Evolutionary conservation across 2,329 filamentous ascomycete genomes (phyloP), one percentile per base, ranked within the genome.

Genomic region (Sclerotinia trifoliorum): DNA sequence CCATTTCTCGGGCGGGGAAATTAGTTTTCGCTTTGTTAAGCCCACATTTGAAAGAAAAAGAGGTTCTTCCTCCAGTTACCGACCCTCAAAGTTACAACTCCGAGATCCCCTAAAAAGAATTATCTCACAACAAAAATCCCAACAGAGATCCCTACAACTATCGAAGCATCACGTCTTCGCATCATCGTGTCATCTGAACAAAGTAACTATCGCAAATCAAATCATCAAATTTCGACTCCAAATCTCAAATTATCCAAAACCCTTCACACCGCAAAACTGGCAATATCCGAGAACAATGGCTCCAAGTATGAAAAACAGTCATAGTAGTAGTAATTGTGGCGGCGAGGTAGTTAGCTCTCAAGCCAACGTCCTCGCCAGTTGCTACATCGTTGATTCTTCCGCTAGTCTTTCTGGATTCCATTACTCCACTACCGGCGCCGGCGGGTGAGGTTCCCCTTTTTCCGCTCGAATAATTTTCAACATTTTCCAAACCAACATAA

Each of bases 401-500:
- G 85, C 88, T 80, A 85, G 83, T 78, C 85, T 97, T 77, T 89
- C 89, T 80, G 91, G 91, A 80, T 90, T 95, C 83, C 93, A 96
- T 84, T 97, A 96, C 88, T 96, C 91, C 88, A 94, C 93, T 92
- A 94, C 92, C 84, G 86, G 88, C 86, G 90, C 88, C 83, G 86
- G 90, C 86, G 91, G 88, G 90, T 84, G 70, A 85, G 80, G 60
- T 49, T 35, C 61, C 62, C 48, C 67, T 44, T 64, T 64, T 64
- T 57, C 62, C n/a, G 32, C 54, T 35, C 15, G 17, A 11, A 26
- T n/a, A n/a, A 42, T 21, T 17, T 17, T 17, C n/a, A 49, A 63
- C 35, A 29, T 13, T n/a, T 61, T 32, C 24, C 49, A 32, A n/a
- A 21, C n/a, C n/a, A 26, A n/a, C 26, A 60, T 29, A 11, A 66